Evolutionary conservation across 345 rosid genomes (phyloP).

Genomic region (Carallia pectinifolia): DNA sequence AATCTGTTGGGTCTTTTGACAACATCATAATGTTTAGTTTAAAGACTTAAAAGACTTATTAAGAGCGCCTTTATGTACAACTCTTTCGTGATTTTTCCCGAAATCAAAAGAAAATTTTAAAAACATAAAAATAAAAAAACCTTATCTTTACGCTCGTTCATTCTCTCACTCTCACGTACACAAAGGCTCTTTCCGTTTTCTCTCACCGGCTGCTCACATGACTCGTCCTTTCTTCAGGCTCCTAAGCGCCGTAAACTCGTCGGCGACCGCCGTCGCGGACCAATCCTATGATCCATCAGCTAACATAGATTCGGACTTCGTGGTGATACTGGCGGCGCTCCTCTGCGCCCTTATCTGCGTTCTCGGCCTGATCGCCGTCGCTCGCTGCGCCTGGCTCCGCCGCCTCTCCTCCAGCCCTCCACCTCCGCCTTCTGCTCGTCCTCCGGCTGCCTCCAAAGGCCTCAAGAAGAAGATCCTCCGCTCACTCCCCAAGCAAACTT

Average conservation of each 20-base stretch:
- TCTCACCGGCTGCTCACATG: conserved; percentile 36
- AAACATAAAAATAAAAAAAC: not conserved
- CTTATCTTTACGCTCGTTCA: not conserved
- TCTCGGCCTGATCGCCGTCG: conserved; percentile 77
- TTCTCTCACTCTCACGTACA: not conserved
- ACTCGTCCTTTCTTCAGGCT: conserved; percentile 60
- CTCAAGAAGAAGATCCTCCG: conserved; percentile 76
- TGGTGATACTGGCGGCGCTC: conserved; percentile 78
- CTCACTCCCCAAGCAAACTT: conserved; percentile 63
- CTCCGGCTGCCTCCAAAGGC: conserved; percentile 68
- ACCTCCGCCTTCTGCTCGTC: conserved; percentile 15
- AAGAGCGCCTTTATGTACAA: too few relatives aligned
- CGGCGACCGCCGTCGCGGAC: conserved; percentile 25
- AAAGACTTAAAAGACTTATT: too few relatives aligned
- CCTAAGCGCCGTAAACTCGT: conserved; percentile 44
- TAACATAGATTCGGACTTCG: conserved; percentile 61
- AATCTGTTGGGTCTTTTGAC: too few relatives aligned
- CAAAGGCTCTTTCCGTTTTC: conserved; percentile 3
- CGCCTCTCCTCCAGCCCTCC: conserved; percentile 43
- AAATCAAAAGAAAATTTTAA: too few relatives aligned
- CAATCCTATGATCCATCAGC: conserved; percentile 2
- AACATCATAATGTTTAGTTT: too few relatives aligned
- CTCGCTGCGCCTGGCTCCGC: conserved; percentile 92
- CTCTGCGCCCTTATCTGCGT: conserved; percentile 85
- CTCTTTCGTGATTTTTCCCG: too few relatives aligned